These are phyloP conservation scores for Penicillium sp. DNA, from an alignment of 2,329 filamentous ascomycete genomes.

Conservation along the genomic window DNA sequence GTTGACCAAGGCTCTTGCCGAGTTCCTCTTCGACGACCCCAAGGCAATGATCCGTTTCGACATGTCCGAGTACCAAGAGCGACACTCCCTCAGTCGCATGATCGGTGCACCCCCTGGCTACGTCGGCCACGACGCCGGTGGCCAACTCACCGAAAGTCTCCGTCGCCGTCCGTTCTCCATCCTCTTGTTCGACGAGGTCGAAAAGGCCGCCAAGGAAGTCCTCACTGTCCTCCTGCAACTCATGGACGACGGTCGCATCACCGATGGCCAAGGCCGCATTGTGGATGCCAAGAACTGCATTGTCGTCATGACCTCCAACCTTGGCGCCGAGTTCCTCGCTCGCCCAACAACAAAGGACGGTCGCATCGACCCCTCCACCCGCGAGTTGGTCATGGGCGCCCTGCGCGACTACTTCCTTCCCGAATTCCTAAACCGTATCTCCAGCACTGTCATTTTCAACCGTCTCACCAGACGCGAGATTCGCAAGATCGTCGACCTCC, in stretches of 20 bases:
- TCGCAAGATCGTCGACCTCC: slow-evolving; percentile 90
- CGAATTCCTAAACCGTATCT: slow-evolving; percentile 98
- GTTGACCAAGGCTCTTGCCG: slow-evolving; percentile 92
- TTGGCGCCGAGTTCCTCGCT: slow-evolving; percentile 91
- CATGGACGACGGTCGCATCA: slow-evolving; percentile 98
- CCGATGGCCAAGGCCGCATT: slow-evolving; percentile 92
- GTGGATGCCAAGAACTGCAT: slow-evolving; percentile 98
- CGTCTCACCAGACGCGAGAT: slow-evolving; percentile 87
- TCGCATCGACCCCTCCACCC: slow-evolving; percentile 79
- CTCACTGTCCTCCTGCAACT: slow-evolving; percentile 97
- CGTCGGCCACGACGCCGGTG: slow-evolving; percentile 92
- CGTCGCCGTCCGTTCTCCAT: slow-evolving; percentile 97
- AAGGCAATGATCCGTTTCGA: slow-evolving; percentile 99
- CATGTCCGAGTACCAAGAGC: slow-evolving; percentile 99
- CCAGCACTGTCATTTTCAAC: slow-evolving; percentile 96
- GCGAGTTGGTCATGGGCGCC: slow-evolving; percentile 85
- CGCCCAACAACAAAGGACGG: slow-evolving; percentile 77
- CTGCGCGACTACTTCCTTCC: slow-evolving; percentile 96
- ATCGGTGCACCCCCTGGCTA: slow-evolving; percentile 97
- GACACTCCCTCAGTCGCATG: slow-evolving; percentile 93
- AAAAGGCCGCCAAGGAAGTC: slow-evolving; percentile 98
- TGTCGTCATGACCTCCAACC: slow-evolving; percentile 97
- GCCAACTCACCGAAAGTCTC: slow-evolving; percentile 91
- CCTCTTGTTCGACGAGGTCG: slow-evolving; percentile 94
- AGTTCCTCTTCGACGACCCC: slow-evolving; percentile 96